Evolutionary conservation across 73 alveolate genomes (phyloP).

Genomic region (Symbiodinium natans): DNA sequence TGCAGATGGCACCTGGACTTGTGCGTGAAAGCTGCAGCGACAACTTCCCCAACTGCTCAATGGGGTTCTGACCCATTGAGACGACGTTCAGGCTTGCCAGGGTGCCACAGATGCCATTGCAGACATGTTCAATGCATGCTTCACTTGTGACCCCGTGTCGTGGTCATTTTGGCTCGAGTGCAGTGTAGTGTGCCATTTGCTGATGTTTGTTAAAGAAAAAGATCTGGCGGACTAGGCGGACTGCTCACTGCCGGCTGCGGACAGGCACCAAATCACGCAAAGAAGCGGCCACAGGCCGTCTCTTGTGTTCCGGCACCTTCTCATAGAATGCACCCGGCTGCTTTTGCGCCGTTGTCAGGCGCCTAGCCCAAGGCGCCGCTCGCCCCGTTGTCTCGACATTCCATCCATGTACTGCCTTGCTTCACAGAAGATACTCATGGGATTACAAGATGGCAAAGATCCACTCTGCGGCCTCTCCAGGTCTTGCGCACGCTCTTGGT

Average conservation of each 20-base stretch:
- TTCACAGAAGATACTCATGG: neutral
- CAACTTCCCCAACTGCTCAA: neutral
- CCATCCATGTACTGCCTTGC: constrained; percentile 50
- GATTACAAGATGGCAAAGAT: neutral
- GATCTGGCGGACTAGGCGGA: no score
- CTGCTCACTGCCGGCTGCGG: no score
- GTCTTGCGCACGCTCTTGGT: constrained; percentile 26
- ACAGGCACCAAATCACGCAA: no score
- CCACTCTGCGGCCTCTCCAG: neutral
- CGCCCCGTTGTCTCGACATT: constrained; percentile 42
- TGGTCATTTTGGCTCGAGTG: no score
- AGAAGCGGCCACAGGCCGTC: no score
- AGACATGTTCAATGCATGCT: no score
- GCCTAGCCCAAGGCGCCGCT: constrained; percentile 33
- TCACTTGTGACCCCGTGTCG: no score
- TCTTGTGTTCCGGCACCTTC: neutral
- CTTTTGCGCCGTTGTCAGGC: neutral
- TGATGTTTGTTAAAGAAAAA: no score
- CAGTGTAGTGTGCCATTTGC: no score
- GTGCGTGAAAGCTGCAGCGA: neutral
- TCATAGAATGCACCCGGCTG: neutral
- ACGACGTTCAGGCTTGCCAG: neutral
- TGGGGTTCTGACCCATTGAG: neutral
- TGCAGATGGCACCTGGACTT: constrained; percentile 20
- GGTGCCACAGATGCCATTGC: neutral